phyloP scores from a whole-genome alignment of 2,329 filamentous ascomycete species.

The Podosphaera xanthii region DNA sequence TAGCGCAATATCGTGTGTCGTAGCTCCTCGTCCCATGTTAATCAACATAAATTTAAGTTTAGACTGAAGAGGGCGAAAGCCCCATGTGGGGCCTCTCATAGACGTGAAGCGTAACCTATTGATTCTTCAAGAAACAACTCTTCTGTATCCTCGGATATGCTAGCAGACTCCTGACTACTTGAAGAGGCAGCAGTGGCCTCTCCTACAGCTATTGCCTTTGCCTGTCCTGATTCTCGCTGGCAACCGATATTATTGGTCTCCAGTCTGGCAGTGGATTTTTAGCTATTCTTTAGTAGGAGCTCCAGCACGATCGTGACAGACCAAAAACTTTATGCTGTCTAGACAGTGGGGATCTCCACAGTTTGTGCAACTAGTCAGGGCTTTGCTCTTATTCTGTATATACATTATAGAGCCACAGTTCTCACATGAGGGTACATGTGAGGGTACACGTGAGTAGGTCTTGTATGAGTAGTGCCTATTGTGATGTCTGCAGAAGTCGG shows the following conservation, averaged over 20 bases:
- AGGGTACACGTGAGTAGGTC: neutral
- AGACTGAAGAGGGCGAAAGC: neutral
- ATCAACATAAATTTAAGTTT: neutral
- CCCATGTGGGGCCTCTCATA: neutral
- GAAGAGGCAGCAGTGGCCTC: neutral
- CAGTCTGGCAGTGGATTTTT: neutral
- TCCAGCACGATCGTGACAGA: neutral
- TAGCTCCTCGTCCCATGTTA: neutral
- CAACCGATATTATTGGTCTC: neutral
- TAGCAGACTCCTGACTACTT: neutral
- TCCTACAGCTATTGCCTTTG: neutral
- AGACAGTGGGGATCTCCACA: neutral
- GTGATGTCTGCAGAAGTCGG: neutral
- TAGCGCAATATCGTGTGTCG: neutral
- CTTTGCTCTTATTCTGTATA: neutral
- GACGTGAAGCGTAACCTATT: neutral
- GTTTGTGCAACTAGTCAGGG: neutral
- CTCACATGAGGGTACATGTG: no score
- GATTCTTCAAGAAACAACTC: neutral
- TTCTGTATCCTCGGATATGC: neutral
- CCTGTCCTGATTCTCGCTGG: neutral
- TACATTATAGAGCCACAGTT: no score
- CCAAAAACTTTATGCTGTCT: neutral
- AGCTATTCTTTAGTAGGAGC: neutral
- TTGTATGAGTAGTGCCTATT: neutral